Evolutionary conservation across 1,139 yeast genomes (phyloP), one percentile per base, ranked within the genome.

Genomic region (Debaryomyces singareniensis): DNA sequence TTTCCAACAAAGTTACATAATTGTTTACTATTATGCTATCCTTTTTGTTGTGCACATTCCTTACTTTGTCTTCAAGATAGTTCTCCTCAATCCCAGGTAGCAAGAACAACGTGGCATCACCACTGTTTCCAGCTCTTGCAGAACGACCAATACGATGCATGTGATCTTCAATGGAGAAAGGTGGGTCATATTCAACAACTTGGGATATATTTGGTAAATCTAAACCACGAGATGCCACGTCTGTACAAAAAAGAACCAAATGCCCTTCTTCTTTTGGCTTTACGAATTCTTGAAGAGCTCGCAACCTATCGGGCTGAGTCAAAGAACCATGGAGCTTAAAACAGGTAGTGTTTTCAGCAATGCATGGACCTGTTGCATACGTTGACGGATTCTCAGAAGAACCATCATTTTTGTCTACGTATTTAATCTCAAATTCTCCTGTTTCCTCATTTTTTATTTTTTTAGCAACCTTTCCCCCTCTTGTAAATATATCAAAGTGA

Each of bases 301-400:
- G 60, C 0, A 93, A 75, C 58, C 98, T 80, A 20, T 73, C 67
- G 39, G 76, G 87, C 50, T 91, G 98, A 1, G 84, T 68, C 40
- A 91, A 63, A 0, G 95, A 85, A 28, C 99, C 99, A 53, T 93
- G 98, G 7, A 91, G 68, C 42, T 84, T 84, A 58, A 74, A 85
- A n/a, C 81, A 61, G 1, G 72, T 58, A 1, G 78, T 65, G 22
- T 55, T 47, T 20, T 63, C 49, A 5, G 70, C 67, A n/a, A 82
- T 42, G 9, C 67, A 44, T 2, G 86, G 84, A 0, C 81, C 71
- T 0, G 77, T 66, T 4, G 18, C 13, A 25, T 62, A 44, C 3
- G 76, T 71, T 39, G n/a, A 42, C 42, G 15, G 39, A 40, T 42
- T 45, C 4, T 42, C 39, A 33, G 61, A 55, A 35, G 61, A 55